These are phyloP conservation scores for Tillandsia fasciculata DNA, from an alignment of 176 grass and related monocot genomes.

Conservation along the genomic window DNA sequence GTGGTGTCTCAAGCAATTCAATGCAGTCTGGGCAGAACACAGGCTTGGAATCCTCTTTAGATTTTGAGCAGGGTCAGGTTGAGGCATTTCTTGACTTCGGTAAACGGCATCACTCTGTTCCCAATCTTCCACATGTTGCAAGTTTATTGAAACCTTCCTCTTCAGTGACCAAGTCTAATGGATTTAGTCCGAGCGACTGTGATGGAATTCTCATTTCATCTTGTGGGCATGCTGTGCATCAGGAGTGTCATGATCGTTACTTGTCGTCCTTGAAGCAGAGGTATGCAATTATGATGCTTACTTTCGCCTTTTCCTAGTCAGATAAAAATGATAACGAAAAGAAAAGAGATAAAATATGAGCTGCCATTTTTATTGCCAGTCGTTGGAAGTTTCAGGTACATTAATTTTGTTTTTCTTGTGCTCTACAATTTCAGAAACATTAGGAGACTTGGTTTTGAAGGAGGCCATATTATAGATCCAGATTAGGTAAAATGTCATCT, in stretches of 20 bases:
- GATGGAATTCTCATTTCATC: conserved; percentile 94
- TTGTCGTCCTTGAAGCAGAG: conserved; percentile 94
- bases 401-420: background rate
- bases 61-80: conserved; percentile 51
- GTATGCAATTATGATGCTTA: conserved; percentile 26
- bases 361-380: background rate
- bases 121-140: conserved; percentile 5
- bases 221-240: conserved; percentile 96
- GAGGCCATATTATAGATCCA: conserved; percentile 86
- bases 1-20: conserved; percentile 33
- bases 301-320: background rate
- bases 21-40: conserved; percentile 28
- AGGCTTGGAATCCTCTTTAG: conserved; percentile 37
- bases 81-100: conserved; percentile 44
- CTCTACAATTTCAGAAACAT: conserved; percentile 50
- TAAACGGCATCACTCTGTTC: conserved; percentile 36
- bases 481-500: conserved; percentile 47
- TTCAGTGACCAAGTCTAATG: conserved; percentile 29
- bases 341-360: no score
- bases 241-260: conserved; percentile 93
- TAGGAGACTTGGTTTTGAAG: conserved; percentile 95
- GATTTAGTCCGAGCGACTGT: conserved; percentile 77
- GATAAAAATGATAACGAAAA: no score
- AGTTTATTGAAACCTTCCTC: conserved; percentile 34
- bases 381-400: background rate